A percentile compares a stretch with the other conserved stretches of the same genome.
Evolutionary conservation across 257 asterid genomes (phyloP).

Genomic region (Gentiana dahurica): DNA sequence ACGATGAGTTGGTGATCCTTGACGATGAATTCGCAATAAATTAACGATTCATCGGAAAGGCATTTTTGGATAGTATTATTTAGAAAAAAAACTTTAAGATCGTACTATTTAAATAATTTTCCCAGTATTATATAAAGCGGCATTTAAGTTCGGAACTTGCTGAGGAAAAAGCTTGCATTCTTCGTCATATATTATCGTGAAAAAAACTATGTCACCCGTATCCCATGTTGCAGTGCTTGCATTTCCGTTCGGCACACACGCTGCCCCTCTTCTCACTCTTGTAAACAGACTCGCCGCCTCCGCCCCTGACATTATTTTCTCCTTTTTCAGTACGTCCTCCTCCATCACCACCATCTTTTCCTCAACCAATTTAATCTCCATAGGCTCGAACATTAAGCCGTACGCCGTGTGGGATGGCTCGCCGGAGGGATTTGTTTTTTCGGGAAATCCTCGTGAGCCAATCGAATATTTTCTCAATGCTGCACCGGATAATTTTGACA

Average conservation of each 20-base stretch:
- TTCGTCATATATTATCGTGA: no score
- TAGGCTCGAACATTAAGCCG: conserved; percentile 12
- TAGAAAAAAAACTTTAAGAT: no score
- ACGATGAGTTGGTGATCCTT: no score
- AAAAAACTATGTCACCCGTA: no score
- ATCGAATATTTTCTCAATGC: conserved; percentile 36
- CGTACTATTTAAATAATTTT: no score
- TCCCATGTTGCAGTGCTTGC: conserved; percentile 57
- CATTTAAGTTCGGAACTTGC: no score
- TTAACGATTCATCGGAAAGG: no score
- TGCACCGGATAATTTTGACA: conserved; percentile 41
- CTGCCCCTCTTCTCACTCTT: conserved; percentile 41
- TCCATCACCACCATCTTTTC: conserved; percentile 27
- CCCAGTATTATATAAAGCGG: no score
- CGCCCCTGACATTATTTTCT: conserved; percentile 24
- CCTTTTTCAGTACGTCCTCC: conserved; percentile 41
- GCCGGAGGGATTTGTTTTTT: conserved; percentile 20
- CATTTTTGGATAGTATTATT: no score
- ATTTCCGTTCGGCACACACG: conserved; percentile 78
- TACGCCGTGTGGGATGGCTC: conserved; percentile 50
- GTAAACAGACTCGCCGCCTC: conserved; percentile 38
- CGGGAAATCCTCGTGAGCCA: conserved; percentile 36
- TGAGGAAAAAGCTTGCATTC: no score
- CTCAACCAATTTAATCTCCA: neutral
- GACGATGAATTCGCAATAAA: no score